Evolutionary conservation across 805 yeast species (phyloP).

Genomic region (Millerozyma acaciae): DNA sequence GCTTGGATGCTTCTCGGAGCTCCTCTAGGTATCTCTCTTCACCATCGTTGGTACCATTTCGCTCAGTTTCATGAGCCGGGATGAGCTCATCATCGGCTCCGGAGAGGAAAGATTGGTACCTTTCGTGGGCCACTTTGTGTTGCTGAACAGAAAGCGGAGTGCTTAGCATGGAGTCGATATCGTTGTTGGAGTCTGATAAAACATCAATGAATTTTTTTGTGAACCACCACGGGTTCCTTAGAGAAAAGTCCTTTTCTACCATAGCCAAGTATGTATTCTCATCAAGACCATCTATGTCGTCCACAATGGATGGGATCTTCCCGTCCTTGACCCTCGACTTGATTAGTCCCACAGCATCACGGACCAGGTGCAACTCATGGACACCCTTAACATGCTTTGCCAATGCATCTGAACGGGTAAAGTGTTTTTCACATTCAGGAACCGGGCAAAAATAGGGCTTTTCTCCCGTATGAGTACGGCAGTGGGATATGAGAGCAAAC

Average conservation of each 20-base stretch:
- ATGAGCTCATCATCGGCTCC: conserved; percentile 14
- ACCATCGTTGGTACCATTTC: conserved; percentile 5
- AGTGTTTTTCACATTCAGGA: conserved; percentile 62
- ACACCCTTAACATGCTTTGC: conserved; percentile 59
- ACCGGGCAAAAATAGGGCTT: conserved; percentile 61
- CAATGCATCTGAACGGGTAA: conserved; percentile 58
- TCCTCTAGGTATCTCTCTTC: background rate
- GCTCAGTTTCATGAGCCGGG: conserved; percentile 2
- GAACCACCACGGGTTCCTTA: conserved; percentile 43
- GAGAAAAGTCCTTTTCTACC: conserved; percentile 30
- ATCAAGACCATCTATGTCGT: conserved; percentile 20
- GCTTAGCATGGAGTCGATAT: conserved; percentile 16
- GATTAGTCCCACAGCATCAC: conserved; percentile 29
- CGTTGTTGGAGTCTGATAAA: conserved; percentile 14
- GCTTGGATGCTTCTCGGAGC: conserved; percentile 5
- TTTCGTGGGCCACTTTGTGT: conserved; percentile 27
- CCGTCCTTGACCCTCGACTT: conserved; percentile 29
- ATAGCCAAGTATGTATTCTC: conserved; percentile 27
- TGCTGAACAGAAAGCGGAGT: conserved; percentile 33
- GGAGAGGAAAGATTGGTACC: conserved; percentile 25
- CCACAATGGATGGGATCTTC: conserved; percentile 19
- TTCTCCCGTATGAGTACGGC: conserved; percentile 64
- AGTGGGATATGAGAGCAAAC: conserved; percentile 58
- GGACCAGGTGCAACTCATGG: conserved; percentile 48
- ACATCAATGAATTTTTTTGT: conserved; percentile 23